phyloP scores from a whole-genome alignment of 1,284 basidiomycete genomes.

The Takashimella koratensis region DNA sequence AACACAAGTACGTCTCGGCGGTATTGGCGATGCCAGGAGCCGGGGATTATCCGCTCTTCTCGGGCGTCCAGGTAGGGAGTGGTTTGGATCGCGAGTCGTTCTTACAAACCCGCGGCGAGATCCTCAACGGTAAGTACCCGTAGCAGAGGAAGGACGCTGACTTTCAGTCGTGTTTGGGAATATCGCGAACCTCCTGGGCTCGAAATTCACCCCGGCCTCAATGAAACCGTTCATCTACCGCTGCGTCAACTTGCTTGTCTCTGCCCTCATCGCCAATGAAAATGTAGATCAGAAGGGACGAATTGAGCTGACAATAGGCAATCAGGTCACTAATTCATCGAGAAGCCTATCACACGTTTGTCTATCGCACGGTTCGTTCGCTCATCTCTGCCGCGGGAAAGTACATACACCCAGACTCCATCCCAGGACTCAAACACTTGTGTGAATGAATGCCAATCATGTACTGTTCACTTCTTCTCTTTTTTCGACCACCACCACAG shows the following conservation, averaged over 20 bases:
- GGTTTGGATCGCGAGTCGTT: constrained; percentile 22
- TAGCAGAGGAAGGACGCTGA: neutral
- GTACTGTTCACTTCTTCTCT: too few relatives aligned
- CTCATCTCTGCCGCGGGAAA: neutral
- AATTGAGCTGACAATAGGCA: too few relatives aligned
- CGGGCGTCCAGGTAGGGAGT: constrained; percentile 11
- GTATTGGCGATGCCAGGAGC: constrained; percentile 34
- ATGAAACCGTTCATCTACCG: constrained; percentile 42
- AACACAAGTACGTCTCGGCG: constrained; percentile 58
- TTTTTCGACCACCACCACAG: too few relatives aligned
- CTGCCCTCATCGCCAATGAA: constrained; percentile 28
- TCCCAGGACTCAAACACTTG: neutral
- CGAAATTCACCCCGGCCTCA: constrained; percentile 15
- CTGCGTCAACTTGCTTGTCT: constrained; percentile 40
- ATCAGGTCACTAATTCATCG: too few relatives aligned
- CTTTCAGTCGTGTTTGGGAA: constrained; percentile 26
- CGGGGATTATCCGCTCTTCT: constrained; percentile 29
- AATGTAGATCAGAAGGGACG: too few relatives aligned
- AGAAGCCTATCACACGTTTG: neutral
- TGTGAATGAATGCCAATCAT: too few relatives aligned
- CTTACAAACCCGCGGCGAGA: constrained; percentile 18
- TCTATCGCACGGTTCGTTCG: neutral
- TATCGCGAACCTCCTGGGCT: constrained; percentile 21
- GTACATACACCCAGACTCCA: neutral
- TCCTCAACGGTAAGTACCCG: constrained; percentile 26